These are phyloP conservation scores for Cryptococcus deneoformans DNA, from an alignment of 1,284 basidiomycete species.

Conservation along the genomic window DNA sequence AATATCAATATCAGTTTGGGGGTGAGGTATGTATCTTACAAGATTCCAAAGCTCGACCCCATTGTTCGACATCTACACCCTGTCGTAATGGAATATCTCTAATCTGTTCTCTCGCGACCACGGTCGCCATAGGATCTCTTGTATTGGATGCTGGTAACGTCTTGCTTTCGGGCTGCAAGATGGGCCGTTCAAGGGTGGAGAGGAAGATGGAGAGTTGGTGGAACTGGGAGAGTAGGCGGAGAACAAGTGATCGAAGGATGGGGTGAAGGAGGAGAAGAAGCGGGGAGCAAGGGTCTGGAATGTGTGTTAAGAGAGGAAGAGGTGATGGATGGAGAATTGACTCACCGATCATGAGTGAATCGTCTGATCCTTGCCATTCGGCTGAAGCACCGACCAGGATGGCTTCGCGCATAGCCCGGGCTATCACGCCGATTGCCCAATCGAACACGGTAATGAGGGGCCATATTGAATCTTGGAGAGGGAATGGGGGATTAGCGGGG, in stretches of 20 bases:
- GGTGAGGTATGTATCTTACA: constrained; percentile 3
- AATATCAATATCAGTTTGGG: too few relatives aligned
- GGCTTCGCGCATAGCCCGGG: constrained; percentile 25
- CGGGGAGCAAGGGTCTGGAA: constrained; percentile 1
- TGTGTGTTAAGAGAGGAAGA: background rate
- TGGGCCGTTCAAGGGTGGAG: constrained; percentile 27
- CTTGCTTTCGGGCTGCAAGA: constrained; percentile 25
- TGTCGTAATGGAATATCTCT: constrained; percentile 21
- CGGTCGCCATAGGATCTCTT: constrained; percentile 27
- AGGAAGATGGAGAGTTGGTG: constrained; percentile 26
- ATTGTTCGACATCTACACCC: constrained; percentile 31
- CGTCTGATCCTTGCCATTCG: constrained; percentile 19
- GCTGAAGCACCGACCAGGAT: constrained; percentile 20
- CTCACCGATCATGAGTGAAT: background rate
- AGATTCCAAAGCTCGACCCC: constrained; percentile 30
- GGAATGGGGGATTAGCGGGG: background rate
- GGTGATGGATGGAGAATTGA: background rate
- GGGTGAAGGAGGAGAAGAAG: constrained; percentile 27
- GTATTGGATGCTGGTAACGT: constrained; percentile 3
- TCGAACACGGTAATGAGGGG: constrained; percentile 35
- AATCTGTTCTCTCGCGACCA: constrained; percentile 27
- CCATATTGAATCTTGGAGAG: constrained; percentile 32
- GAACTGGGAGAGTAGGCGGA: constrained; percentile 27
- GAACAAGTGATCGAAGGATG: constrained; percentile 17
- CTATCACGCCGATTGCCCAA: constrained; percentile 25